Conservation (phyloP, 805 yeast genomes). For the Candida silvatica region DNA sequence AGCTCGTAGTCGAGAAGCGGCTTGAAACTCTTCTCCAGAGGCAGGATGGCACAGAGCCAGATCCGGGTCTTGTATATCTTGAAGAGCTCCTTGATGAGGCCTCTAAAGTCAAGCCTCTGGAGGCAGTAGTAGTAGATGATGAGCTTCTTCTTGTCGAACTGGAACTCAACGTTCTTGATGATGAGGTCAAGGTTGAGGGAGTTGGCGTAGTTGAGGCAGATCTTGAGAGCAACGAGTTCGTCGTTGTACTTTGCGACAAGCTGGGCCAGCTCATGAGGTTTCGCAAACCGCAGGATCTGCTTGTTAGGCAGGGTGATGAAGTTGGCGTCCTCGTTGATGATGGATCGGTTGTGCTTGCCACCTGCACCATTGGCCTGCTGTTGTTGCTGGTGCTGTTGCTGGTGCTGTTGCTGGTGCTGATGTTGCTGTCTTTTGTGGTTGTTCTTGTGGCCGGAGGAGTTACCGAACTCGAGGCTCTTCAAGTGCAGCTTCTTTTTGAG, state of each 20-base stretch:
- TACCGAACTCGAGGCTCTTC: slow-evolving; percentile 36
- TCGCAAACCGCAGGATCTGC: slow-evolving; percentile 69
- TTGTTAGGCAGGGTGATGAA: slow-evolving; percentile 69
- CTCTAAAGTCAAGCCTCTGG: slow-evolving; percentile 66
- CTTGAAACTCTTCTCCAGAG: slow-evolving; percentile 25
- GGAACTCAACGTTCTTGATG: slow-evolving; percentile 70
- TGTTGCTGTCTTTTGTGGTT: slow-evolving; percentile 7
- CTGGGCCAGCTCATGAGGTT: slow-evolving; percentile 58
- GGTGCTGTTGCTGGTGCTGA: slow-evolving; percentile 8
- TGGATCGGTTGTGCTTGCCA: slow-evolving; percentile 14
- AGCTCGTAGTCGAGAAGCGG: slow-evolving; percentile 23
- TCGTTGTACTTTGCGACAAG: slow-evolving; percentile 57
- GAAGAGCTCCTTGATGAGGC: slow-evolving; percentile 63
- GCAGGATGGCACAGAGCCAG: slow-evolving; percentile 71
- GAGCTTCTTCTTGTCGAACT: slow-evolving; percentile 70
- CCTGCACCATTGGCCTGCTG: slow-evolving; percentile 8
- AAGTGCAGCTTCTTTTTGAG: slow-evolving; percentile 66
- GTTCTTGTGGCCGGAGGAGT: slow-evolving; percentile 13
- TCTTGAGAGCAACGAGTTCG: slow-evolving; percentile 62
- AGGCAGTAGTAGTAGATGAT: slow-evolving; percentile 61
- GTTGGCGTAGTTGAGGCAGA: slow-evolving; percentile 41
- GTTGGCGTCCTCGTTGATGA: slow-evolving; percentile 47
- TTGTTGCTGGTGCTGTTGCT: slow-evolving; percentile 8
- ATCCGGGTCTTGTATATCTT: slow-evolving; percentile 71
- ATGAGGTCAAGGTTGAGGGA: slow-evolving; percentile 39